Evolutionary conservation across 345 rosid genomes (phyloP).

Genomic region (Boechera retrofracta): DNA sequence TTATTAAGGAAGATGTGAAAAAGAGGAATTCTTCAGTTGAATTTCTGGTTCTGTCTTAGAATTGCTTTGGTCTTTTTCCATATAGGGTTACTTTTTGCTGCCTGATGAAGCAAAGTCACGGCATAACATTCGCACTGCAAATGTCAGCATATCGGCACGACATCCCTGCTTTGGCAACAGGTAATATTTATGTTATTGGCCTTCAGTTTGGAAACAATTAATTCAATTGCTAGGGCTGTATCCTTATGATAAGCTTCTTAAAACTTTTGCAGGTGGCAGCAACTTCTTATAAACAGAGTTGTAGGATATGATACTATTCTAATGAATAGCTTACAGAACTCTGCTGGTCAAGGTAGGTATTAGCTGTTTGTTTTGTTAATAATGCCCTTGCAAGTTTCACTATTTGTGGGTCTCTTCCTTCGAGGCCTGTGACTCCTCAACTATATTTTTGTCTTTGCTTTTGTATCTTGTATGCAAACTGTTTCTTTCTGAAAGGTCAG

Average conservation of each 20-base stretch:
- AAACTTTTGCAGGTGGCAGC: conserved; percentile 88
- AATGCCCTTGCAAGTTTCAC: not conserved
- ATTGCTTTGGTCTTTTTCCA: conserved; percentile 8
- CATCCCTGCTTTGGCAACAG: conserved; percentile 99
- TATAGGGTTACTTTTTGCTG: conserved; percentile 91
- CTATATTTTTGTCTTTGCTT: conserved; percentile 9
- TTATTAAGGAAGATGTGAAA: conserved; percentile 16
- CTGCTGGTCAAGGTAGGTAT: conserved; percentile 87
- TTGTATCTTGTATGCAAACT: conserved; percentile 5
- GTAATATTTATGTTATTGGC: conserved; percentile 47
- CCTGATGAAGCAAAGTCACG: conserved; percentile 85
- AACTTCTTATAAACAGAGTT: conserved; percentile 94
- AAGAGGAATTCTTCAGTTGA: conserved; percentile 3
- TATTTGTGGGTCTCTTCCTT: conserved; percentile 17
- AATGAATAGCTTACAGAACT: conserved; percentile 90
- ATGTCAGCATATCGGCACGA: conserved; percentile 87
- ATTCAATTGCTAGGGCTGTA: conserved; percentile 3
- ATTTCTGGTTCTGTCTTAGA: conserved; percentile 24
- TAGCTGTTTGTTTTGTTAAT: conserved; percentile 27
- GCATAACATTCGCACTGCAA: conserved; percentile 82
- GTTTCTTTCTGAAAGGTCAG: conserved; percentile 25
- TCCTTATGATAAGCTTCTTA: conserved; percentile 23
- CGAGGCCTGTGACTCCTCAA: conserved; percentile 9
- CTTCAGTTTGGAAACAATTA: conserved; percentile 12
- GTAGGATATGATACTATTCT: conserved; percentile 99